Percentiles rank a stretch among this genome's conserved stretches.
Evolutionary conservation across 352 stramenopile genomes (phyloP).

Genomic region (Phytophthora tentaculata): DNA sequence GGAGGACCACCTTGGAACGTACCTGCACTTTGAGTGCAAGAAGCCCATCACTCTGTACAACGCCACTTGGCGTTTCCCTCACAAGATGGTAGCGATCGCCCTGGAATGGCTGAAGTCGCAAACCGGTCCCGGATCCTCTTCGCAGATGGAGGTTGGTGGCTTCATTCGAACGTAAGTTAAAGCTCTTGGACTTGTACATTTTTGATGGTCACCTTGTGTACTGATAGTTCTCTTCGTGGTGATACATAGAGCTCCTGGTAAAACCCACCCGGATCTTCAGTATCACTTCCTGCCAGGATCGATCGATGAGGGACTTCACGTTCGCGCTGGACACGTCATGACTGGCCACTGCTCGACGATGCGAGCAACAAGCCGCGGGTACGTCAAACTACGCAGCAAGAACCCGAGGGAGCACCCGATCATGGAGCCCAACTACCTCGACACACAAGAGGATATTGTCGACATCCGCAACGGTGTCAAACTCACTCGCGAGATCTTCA

Average conservation of each 20-base stretch:
- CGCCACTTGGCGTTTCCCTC: slow-evolving; percentile 78
- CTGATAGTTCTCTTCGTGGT: too few relatives aligned
- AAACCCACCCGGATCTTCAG: slow-evolving; percentile 81
- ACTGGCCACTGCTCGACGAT: slow-evolving; percentile 84
- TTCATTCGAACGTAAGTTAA: slow-evolving; percentile 78
- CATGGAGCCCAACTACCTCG: slow-evolving; percentile 87
- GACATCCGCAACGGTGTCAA: slow-evolving; percentile 76
- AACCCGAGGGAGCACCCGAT: slow-evolving; percentile 75
- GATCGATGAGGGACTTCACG: slow-evolving; percentile 36
- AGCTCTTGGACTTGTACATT: neutral
- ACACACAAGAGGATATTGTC: slow-evolving; percentile 66
- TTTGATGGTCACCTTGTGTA: neutral
- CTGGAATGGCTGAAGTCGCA: slow-evolving; percentile 76
- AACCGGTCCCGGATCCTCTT: slow-evolving; percentile 64
- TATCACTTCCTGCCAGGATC: slow-evolving; percentile 85
- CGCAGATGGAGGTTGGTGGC: slow-evolving; percentile 78
- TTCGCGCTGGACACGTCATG: slow-evolving; percentile 62
- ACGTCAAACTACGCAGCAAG: slow-evolving; percentile 67
- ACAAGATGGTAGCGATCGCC: slow-evolving; percentile 82
- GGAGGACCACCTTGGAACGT: slow-evolving; percentile 85
- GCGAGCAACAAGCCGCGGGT: slow-evolving; percentile 78
- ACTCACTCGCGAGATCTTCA: slow-evolving; percentile 83
- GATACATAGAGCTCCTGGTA: slow-evolving; percentile 48
- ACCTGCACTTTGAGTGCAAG: slow-evolving; percentile 85
- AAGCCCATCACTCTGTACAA: slow-evolving; percentile 90